phyloP scores from a whole-genome alignment of 2,329 filamentous ascomycete species.

The Clarireedia monteithiana region DNA sequence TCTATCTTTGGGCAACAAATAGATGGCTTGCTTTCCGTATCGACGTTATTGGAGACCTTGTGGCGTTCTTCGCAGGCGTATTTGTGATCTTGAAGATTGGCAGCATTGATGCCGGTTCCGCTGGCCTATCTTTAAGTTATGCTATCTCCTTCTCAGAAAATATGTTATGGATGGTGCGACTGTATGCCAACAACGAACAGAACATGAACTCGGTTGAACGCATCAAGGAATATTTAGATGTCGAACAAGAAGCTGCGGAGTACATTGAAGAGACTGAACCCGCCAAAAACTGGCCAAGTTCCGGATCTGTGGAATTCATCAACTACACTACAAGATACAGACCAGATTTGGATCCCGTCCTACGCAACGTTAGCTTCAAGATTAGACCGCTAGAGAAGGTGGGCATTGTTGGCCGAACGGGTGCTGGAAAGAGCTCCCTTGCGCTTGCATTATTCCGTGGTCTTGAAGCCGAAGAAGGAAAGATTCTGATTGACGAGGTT shows the following conservation, averaged over 20 bases:
- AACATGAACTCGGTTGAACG: constrained; percentile 99
- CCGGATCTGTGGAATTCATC: constrained; percentile 81
- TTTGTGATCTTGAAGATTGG: constrained; percentile 84
- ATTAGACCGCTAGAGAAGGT: constrained; percentile 85
- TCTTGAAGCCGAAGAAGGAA: constrained; percentile 81
- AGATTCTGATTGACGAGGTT: constrained; percentile 84
- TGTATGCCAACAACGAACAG: constrained; percentile 93
- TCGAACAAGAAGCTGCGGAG: constrained; percentile 83
- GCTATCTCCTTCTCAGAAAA: constrained; percentile 97
- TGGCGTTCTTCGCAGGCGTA: constrained; percentile 86
- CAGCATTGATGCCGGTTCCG: constrained; percentile 79
- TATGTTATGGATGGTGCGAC: constrained; percentile 87
- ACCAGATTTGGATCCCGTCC: constrained; percentile 75
- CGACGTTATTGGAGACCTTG: constrained; percentile 81
- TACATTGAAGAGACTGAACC: constrained; percentile 74
- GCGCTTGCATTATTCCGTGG: constrained; percentile 90
- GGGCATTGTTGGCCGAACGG: constrained; percentile 90
- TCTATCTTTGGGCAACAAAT: constrained; percentile 94
- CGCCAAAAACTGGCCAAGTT: constrained; percentile 71
- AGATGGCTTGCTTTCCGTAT: constrained; percentile 93
- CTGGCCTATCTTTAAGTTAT: constrained; percentile 89
- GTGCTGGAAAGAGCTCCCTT: constrained; percentile 92
- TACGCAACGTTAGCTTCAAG: constrained; percentile 78
- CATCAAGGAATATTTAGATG: constrained; percentile 92
- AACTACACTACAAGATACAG: constrained; percentile 87